phyloP scores from a whole-genome alignment of 176 grass and related monocot species.

The Bromus sterilis region DNA sequence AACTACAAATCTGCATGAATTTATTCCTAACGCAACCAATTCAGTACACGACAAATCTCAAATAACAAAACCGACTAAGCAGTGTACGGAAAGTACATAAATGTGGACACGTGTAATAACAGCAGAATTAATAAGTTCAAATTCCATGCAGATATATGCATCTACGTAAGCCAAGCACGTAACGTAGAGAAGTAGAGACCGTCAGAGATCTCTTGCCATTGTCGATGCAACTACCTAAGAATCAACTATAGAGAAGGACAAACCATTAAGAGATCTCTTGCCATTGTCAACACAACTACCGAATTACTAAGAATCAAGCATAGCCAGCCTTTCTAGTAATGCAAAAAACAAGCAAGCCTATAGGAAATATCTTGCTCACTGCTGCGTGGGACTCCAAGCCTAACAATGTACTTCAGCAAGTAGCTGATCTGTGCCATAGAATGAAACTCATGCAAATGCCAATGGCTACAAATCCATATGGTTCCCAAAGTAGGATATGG shows the following conservation, averaged over 20 bases:
- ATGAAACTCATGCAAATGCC: neutral
- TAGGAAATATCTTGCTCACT: neutral
- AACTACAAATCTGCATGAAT: neutral
- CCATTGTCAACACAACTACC: neutral
- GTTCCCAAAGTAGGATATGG: neutral
- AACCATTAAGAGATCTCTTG: neutral
- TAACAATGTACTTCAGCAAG: neutral
- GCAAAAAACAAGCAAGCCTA: neutral
- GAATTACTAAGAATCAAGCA: neutral
- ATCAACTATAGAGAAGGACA: neutral
- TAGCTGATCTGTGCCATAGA: neutral
- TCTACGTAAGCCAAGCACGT: neutral
- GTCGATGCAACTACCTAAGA: neutral
- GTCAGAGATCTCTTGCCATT: neutral
- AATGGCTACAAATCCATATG: neutral
- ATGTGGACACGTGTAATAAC: neutral
- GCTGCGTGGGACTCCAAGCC: neutral
- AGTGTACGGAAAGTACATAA: neutral
- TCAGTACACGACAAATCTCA: neutral
- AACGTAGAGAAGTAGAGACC: neutral
- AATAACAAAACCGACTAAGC: neutral
- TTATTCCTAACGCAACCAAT: neutral
- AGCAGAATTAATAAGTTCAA: neutral
- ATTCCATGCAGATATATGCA: constrained; percentile 13
- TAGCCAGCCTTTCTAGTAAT: neutral